A percentile compares a stretch with the other conserved stretches of the same genome.
phyloP scores from a whole-genome alignment of 768 basidiomycete species.

The Suillus spraguei region DNA sequence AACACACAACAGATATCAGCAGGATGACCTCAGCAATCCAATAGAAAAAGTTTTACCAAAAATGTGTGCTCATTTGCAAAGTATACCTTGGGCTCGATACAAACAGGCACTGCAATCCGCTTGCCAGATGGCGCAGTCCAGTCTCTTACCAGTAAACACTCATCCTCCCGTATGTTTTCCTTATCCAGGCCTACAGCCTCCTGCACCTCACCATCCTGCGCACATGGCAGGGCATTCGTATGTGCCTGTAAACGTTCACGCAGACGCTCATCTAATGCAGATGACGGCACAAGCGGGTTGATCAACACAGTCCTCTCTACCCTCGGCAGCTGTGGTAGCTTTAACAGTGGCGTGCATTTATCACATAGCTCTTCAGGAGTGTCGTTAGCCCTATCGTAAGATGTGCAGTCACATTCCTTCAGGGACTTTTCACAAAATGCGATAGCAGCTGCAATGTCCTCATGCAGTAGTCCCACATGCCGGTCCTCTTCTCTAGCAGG shows the following conservation, averaged over 20 bases:
- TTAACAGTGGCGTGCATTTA: slow-evolving; percentile 42
- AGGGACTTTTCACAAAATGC: slow-evolving; percentile 84
- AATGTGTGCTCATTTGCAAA: slow-evolving; percentile 96
- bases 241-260: slow-evolving; percentile 59
- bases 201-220: slow-evolving; percentile 24
- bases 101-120: slow-evolving; percentile 89
- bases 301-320: slow-evolving; percentile 58
- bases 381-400: slow-evolving; percentile 10
- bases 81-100: slow-evolving; percentile 97
- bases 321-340: slow-evolving; percentile 23
- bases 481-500: slow-evolving; percentile 85
- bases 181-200: slow-evolving; percentile 39
- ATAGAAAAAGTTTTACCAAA: slow-evolving; percentile 57
- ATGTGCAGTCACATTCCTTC: slow-evolving; percentile 41
- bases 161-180: slow-evolving; percentile 42
- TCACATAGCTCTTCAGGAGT: slow-evolving; percentile 27
- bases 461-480: slow-evolving; percentile 72
- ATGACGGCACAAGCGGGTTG: slow-evolving; percentile 83
- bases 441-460: slow-evolving; percentile 81
- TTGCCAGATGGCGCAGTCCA: slow-evolving; percentile 87
- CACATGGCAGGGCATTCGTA: slow-evolving; percentile 20
- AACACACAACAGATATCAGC: background rate
- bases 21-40: slow-evolving; percentile 7
- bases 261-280: slow-evolving; percentile 82
- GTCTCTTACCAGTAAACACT: slow-evolving; percentile 62